Base-by-base conservation (phyloP, 2,329 filamentous ascomycete genomes). In the Graphiopsis chlorocephala region DNA sequence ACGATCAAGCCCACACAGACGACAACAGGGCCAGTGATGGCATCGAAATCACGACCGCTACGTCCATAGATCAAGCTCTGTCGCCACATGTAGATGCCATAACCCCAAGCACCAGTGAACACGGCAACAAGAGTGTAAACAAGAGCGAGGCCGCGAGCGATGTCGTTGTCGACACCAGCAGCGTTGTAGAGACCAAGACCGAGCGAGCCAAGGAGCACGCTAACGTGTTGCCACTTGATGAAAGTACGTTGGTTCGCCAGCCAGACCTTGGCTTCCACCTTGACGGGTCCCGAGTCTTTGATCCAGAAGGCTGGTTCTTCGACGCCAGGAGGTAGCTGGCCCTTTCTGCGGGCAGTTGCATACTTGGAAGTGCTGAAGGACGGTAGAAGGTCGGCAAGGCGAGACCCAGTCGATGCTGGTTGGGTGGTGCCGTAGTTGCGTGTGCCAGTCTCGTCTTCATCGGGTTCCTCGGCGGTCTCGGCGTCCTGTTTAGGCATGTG, bases 201-300 rank as follows among this genome's bases (percentile, higher is more conserved):
- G 31, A 99, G 80, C 25, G 89, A 88, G 42, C 93, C 93, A 26
- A 99, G 87, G 15, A 99, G 84, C 57, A 99, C 87, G 67, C 88
- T 90, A 73, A 99, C 93, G 77, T 98, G 93, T 81, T 98, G 92
- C 95, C 95, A 99, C 78, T 97, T 98, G 78, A 99, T 89, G 76
- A 97, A 99, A 0, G 95, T 99, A 67, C 95, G 90, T 80, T 99
- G 94, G 78, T 99, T 99, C 63, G 95, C 95, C 64, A 99, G 88
- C 94, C 95, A 99, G 31, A 99, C 94, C 79, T 99, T 99, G 67
- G 92, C 93, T 80, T 99, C 95, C 64, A 99, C 92, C 75, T 93
- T 90, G 69, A 98, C 85, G 38, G 93, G 91, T 3, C 95, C 94
- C 35, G 90, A 86, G 78, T 99, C 96, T 82, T 99, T 99, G 83